Evolutionary conservation across 768 basidiomycete genomes (phyloP).

Genomic region (Paxillus involutus): DNA sequence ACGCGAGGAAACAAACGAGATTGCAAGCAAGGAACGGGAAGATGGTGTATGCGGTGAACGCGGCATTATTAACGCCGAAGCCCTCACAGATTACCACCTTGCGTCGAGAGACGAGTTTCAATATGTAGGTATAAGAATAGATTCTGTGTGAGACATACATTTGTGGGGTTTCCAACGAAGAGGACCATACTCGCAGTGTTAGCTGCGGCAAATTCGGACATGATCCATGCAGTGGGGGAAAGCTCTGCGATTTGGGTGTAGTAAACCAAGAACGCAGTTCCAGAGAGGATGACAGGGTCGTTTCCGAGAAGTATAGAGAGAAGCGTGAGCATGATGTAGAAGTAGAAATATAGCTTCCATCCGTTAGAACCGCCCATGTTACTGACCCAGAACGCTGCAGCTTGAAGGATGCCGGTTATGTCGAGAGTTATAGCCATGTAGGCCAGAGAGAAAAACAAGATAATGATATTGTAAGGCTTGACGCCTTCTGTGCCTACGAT

Average conservation of each 20-base stretch:
- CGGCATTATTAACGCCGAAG: conserved; percentile 72
- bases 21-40: conserved; percentile 73
- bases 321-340: conserved; percentile 80
- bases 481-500: conserved; percentile 80
- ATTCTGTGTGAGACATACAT: conserved; percentile 35
- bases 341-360: conserved; percentile 70
- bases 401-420: conserved; percentile 81
- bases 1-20: conserved; percentile 61
- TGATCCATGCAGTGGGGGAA: conserved; percentile 64
- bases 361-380: conserved; percentile 75
- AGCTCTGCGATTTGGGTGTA: conserved; percentile 64
- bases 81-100: conserved; percentile 82
- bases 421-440: conserved; percentile 94
- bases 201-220: conserved; percentile 74
- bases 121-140: neutral
- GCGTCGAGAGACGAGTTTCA: neutral
- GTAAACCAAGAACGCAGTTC: conserved; percentile 88
- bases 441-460: conserved; percentile 87
- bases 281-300: conserved; percentile 90
- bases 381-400: conserved; percentile 87
- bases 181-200: conserved; percentile 75
- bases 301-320: conserved; percentile 86
- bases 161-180: conserved; percentile 92
- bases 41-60: conserved; percentile 81
- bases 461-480: conserved; percentile 90